Base-by-base conservation (phyloP, 2,329 filamentous ascomycete genomes). In the Colletotrichum gloeosporioides region DNA sequence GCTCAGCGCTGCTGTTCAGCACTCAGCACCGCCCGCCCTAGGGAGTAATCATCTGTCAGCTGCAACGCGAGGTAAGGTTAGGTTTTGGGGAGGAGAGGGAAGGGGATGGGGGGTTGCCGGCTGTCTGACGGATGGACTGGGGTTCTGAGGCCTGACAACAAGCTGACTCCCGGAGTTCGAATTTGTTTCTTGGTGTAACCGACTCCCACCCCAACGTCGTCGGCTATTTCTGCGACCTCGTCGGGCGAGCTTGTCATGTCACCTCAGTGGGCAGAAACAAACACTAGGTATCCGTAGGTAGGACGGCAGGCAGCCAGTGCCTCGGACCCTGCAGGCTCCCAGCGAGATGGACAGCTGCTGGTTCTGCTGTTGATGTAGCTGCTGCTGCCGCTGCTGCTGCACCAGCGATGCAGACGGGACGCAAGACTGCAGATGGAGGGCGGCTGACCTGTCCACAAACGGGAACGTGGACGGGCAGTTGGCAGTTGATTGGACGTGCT, bases 251-350 rank as follows among this genome's bases (percentile, higher is more conserved):
- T 6, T 13, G 31, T 34, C 61, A 36, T 63, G 61, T 69, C 22
- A 25, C 22, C 31, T 18, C 29, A 62, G 25, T 18, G 59, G 53
- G n/a, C 53, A 36, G 34, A n/a, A 32, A 63, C 34, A 34, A 34
- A 6, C 22, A 63, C 61, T 59, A 59, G 22, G 31, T 63, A 36
- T 31, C n/a, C 16, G 36, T 59, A 29, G 8, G 31, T 12, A 36
- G 12, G 7, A 27, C 44, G n/a, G 44, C 44, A 53, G 44, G n/a
- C 61, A 39, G 66, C 62, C 71, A 64, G 55, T 71, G 57, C 75
- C 75, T 69, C 73, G 73, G 75, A 77, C 75, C 75, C 75, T 76
- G 75, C 69, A 76, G 75, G n/a, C 64, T 65, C 49, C 63, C 64
- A 64, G 59, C 70, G 25, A 69, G 34, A 63, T 34, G 73, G 70